These are phyloP conservation scores for Fusarium napiforme DNA, from an alignment of 2,329 filamentous ascomycete species.

Conservation along the genomic window DNA sequence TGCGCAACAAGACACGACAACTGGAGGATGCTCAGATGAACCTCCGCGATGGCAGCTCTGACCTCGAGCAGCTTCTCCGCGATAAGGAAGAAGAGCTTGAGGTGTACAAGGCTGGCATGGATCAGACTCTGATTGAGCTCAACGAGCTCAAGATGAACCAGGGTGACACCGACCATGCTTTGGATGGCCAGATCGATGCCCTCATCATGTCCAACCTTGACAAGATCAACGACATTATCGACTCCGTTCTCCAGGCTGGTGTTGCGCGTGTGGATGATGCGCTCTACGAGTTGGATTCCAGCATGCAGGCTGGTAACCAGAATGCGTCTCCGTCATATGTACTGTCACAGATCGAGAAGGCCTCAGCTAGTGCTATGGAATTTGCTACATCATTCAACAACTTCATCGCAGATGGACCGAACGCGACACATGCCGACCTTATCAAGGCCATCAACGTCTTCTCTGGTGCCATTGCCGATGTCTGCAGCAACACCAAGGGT, in stretches of 20 bases:
- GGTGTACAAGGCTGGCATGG: constrained; percentile 98
- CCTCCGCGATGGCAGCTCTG: constrained; percentile 81
- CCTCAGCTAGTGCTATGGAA: constrained; percentile 91
- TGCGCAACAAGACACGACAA: constrained; percentile 86
- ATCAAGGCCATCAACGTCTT: constrained; percentile 94
- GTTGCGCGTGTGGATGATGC: constrained; percentile 96
- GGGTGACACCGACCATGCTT: constrained; percentile 79
- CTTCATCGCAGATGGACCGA: constrained; percentile 96
- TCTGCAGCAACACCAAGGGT: constrained; percentile 96
- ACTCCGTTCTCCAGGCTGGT: constrained; percentile 92
- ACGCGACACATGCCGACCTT: constrained; percentile 87
- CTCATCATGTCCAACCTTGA: constrained; percentile 86
- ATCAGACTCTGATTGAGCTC: constrained; percentile 91
- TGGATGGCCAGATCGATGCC: constrained; percentile 92
- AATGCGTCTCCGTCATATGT: constrained; percentile 96
- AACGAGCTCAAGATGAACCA: constrained; percentile 85
- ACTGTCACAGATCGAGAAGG: constrained; percentile 96
- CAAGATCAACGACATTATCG: constrained; percentile 97
- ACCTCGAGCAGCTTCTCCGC: constrained; percentile 84
- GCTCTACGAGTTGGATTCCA: constrained; percentile 95
- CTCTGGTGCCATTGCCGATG: constrained; percentile 89
- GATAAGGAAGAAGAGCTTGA: constrained; percentile 99
- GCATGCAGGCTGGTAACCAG: constrained; percentile 98
- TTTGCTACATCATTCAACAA: constrained; percentile 99
- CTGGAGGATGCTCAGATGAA: constrained; percentile 85